Conservation (phyloP, 2,329 filamentous ascomycete genomes). For the Fusarium sp. region DNA sequence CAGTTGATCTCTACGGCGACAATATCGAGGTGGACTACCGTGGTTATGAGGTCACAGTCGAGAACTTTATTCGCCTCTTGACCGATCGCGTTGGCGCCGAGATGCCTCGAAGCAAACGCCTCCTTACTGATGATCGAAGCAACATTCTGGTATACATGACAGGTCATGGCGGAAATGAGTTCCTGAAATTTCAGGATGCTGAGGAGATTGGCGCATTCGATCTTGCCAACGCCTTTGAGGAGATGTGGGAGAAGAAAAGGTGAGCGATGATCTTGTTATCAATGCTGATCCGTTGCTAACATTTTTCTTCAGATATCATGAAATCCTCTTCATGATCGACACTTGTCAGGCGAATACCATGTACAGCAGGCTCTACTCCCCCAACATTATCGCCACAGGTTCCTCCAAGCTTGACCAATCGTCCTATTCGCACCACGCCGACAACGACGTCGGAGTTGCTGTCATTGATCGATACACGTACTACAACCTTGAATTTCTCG, state of each 20-base stretch:
- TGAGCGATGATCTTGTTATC: conserved; percentile 51
- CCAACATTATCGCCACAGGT: conserved; percentile 98
- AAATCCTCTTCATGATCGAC: conserved; percentile 99
- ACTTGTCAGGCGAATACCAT: conserved; percentile 99
- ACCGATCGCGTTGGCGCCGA: conserved; percentile 95
- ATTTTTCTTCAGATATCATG: conserved; percentile 76
- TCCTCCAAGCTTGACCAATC: conserved; percentile 95
- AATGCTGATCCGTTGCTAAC: conserved; percentile 10
- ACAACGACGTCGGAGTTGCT: conserved; percentile 96
- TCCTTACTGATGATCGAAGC: conserved; percentile 93
- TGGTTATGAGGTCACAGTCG: conserved; percentile 97
- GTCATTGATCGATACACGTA: conserved; percentile 99
- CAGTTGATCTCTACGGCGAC: conserved; percentile 95
- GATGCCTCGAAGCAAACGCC: conserved; percentile 92
- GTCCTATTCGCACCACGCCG: conserved; percentile 96
- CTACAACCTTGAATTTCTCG: conserved; percentile 97
- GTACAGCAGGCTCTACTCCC: conserved; percentile 98
- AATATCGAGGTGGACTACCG: conserved; percentile 99
- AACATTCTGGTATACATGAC: conserved; percentile 99
- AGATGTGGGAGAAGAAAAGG: conserved; percentile 99
- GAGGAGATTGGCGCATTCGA: conserved; percentile 98
- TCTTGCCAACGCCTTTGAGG: conserved; percentile 95
- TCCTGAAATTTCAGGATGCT: conserved; percentile 97
- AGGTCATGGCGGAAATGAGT: conserved; percentile 96
- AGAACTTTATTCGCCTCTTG: conserved; percentile 96